phyloP scores from a whole-genome alignment of 1,284 basidiomycete species.

The Cryptococcus wingfieldii region DNA sequence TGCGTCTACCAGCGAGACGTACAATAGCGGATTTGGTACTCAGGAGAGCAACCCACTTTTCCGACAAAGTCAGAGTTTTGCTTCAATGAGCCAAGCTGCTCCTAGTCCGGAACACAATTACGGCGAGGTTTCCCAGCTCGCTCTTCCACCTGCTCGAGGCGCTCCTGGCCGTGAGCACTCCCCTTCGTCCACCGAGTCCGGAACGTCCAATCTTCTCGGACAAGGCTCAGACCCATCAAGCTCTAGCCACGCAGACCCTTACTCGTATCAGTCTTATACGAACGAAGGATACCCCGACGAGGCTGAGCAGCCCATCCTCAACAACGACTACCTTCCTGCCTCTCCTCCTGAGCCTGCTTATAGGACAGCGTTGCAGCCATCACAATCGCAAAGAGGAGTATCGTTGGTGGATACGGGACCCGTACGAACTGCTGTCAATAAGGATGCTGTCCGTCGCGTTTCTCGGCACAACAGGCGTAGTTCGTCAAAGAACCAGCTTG shows the following conservation, averaged over 20 bases:
- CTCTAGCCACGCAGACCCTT: slow-evolving; percentile 2
- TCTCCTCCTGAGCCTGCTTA: no score
- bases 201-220: slow-evolving; percentile 12
- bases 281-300: slow-evolving; percentile 47
- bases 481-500: slow-evolving; percentile 26
- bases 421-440: slow-evolving; percentile 66
- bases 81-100: slow-evolving; percentile 51
- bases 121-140: slow-evolving; percentile 50
- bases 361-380: slow-evolving; percentile 7
- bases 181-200: slow-evolving; percentile 41
- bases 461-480: slow-evolving; percentile 32
- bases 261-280: slow-evolving; percentile 18
- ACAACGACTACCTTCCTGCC: slow-evolving; percentile 19
- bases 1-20: slow-evolving; percentile 69
- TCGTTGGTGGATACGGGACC: slow-evolving; percentile 73
- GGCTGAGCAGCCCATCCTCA: slow-evolving; percentile 55
- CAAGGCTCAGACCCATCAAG: background rate
- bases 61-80: slow-evolving; percentile 36
- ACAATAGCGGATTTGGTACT: slow-evolving; percentile 47
- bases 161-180: slow-evolving; percentile 41
- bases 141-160: slow-evolving; percentile 53
- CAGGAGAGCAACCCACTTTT: slow-evolving; percentile 43
- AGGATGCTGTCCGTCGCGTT: slow-evolving; percentile 42
- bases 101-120: slow-evolving; percentile 59
- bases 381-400: slow-evolving; percentile 57